Evolutionary conservation across 1,284 basidiomycete genomes (phyloP), one percentile per base, ranked within the genome.

Genomic region (Singerocomus rubriflavus): DNA sequence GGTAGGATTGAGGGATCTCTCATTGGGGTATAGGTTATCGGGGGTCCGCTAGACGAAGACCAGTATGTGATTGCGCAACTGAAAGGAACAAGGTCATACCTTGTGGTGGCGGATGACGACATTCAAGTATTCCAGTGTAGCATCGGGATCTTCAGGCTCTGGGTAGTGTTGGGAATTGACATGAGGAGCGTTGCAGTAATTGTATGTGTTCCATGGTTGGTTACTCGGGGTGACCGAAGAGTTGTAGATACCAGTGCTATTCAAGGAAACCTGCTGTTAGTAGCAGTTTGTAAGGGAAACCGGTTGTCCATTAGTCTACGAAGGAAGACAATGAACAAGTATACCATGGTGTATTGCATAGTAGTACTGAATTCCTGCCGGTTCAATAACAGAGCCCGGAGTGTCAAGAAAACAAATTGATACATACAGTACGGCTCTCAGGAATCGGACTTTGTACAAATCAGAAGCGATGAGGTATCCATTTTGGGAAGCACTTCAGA

Each of bases 141-240:
- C 68, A 9, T 48, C 38, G 3, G 57, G 51, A 40, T 66, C 57
- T 26, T 47, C 46, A 5, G 72, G 72, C 3, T 43, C 31, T 6
- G 48, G 31, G 51, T 77, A 78, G 51, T 75, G 69, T 40, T 58
- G 63, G 2, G 64, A 57, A 55, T 72, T 75, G 55, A 78, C 74
- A 52, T 77, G 77, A 0, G 77, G 76, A 0, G 78, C 77, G 46
- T 80, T 79, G 61, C 77, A 79, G 53, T 80, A 79, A 49, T 78
- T 78, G 63, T 79, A 79, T 5, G 73, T 78, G 62, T 78, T 71
- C 77, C 76, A 78, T 0, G 75, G 72, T 5, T 72, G 58, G 52
- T 57, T 30, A 1, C 57, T 53, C 7, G 76, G 75, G 6, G 75
- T 77, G 26, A 56, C 32, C 4, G 76, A 78, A 5, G 72, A 66